A percentile compares a stretch with the other conserved stretches of the same genome.
Conservation (phyloP, 352 stramenopile genomes). For the Saprolegnia diclina region DNA sequence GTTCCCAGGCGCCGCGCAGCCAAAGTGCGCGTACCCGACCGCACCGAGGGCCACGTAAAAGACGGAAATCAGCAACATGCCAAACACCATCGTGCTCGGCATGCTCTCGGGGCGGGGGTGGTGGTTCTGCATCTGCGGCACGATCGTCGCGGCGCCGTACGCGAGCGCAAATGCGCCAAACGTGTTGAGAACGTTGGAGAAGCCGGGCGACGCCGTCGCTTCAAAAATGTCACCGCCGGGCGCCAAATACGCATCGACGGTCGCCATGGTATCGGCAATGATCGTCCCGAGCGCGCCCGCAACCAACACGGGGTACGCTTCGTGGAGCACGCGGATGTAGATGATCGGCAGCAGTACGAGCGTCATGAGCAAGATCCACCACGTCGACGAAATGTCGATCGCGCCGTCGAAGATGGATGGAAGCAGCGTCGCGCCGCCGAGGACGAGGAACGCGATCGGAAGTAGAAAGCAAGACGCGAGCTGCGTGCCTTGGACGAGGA, state of each 20-base stretch:
- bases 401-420: constrained; percentile 47
- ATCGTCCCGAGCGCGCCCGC: constrained; percentile 43
- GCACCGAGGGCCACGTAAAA: constrained; percentile 65
- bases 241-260: constrained; percentile 39
- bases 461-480: constrained; percentile 45
- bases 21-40: constrained; percentile 63
- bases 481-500: constrained; percentile 21
- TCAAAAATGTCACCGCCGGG: constrained; percentile 36
- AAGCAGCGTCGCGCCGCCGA: constrained; percentile 52
- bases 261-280: constrained; percentile 39
- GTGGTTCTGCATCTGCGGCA: constrained; percentile 60
- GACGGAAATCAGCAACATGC: constrained; percentile 58
- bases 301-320: constrained; percentile 41
- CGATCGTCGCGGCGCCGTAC: constrained; percentile 56
- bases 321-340: constrained; percentile 56
- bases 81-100: constrained; percentile 18
- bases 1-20: constrained; percentile 49
- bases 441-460: constrained; percentile 65
- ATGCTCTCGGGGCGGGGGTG: constrained; percentile 37
- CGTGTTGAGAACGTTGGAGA: constrained; percentile 41
- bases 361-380: constrained; percentile 66
- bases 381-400: constrained; percentile 33
- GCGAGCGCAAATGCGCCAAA: constrained; percentile 70
- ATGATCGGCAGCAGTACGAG: constrained; percentile 50
- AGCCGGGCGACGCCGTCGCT: constrained; percentile 43